Conservation (phyloP, 352 stramenopile species). For the Globisporangium polare region DNA sequence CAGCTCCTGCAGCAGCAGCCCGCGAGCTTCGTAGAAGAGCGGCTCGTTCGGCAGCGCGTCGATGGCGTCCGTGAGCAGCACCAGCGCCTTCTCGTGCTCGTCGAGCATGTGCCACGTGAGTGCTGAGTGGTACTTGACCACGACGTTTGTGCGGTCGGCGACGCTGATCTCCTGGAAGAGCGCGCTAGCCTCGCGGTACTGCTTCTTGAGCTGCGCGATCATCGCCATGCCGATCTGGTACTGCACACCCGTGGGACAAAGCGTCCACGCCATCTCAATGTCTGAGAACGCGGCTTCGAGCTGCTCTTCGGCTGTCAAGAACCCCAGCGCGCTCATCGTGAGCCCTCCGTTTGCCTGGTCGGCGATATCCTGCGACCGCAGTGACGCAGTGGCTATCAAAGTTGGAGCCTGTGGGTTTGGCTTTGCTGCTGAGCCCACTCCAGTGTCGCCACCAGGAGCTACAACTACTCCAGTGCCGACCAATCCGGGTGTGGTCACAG, state of each 20-base stretch:
- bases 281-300: constrained; percentile 69
- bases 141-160: constrained; percentile 29
- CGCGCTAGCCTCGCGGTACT: constrained; percentile 30
- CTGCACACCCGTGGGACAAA: constrained; percentile 32
- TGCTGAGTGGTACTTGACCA: constrained; percentile 65
- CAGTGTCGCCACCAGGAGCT: background rate
- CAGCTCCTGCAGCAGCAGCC: constrained; percentile 59
- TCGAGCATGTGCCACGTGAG: constrained; percentile 49
- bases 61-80: constrained; percentile 48
- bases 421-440: background rate
- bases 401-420: background rate
- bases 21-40: constrained; percentile 54
- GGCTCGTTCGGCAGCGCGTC: constrained; percentile 50
- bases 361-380: constrained; percentile 3
- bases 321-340: constrained; percentile 13
- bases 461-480: background rate
- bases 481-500: background rate
- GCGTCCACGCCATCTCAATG: constrained; percentile 73
- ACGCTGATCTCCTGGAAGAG: constrained; percentile 36
- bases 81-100: constrained; percentile 39
- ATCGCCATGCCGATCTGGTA: constrained; percentile 76
- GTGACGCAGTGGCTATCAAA: background rate
- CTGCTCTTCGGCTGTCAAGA: constrained; percentile 37
- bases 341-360: constrained; percentile 15
- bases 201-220: constrained; percentile 62